Evolutionary conservation across 2,329 filamentous ascomycete species (phyloP).

Genomic region (Fusarium annulatum): DNA sequence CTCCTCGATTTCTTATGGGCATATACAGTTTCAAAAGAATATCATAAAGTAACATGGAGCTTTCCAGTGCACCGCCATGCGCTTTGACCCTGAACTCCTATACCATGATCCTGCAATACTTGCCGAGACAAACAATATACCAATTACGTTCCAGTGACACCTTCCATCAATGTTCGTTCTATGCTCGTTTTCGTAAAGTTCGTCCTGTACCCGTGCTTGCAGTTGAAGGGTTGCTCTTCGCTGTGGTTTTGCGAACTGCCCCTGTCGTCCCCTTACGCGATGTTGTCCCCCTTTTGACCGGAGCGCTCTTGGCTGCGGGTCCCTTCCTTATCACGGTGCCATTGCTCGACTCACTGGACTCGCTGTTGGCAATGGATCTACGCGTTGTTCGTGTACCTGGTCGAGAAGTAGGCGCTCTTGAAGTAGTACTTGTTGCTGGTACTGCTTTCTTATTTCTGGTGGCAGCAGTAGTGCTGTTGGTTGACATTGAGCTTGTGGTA

Average conservation of each 20-base stretch:
- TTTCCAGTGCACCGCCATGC: constrained; percentile 25
- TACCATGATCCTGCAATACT: constrained; percentile 3
- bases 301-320: constrained; percentile 51
- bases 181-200: constrained; percentile 66
- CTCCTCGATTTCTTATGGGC: constrained; percentile 22
- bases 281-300: constrained; percentile 64
- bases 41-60: constrained; percentile 19
- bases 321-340: constrained; percentile 72
- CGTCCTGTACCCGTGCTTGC: constrained; percentile 60
- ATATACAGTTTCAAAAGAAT: constrained; percentile 25
- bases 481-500: constrained; percentile 56
- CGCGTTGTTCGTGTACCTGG: constrained; percentile 61
- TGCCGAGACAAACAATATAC: constrained; percentile 15
- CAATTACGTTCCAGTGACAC: neutral
- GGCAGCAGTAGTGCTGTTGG: constrained; percentile 49
- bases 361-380: constrained; percentile 69
- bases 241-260: constrained; percentile 54
- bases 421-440: constrained; percentile 46
- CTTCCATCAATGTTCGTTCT: constrained; percentile 19
- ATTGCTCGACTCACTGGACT: constrained; percentile 71
- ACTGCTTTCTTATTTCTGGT: constrained; percentile 51
- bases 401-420: constrained; percentile 51
- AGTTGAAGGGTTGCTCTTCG: constrained; percentile 44
- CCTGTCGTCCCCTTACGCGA: constrained; percentile 67
- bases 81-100: constrained; percentile 36